Conservation (phyloP, 805 yeast species). For the Metschnikowia kofuensis region DNA sequence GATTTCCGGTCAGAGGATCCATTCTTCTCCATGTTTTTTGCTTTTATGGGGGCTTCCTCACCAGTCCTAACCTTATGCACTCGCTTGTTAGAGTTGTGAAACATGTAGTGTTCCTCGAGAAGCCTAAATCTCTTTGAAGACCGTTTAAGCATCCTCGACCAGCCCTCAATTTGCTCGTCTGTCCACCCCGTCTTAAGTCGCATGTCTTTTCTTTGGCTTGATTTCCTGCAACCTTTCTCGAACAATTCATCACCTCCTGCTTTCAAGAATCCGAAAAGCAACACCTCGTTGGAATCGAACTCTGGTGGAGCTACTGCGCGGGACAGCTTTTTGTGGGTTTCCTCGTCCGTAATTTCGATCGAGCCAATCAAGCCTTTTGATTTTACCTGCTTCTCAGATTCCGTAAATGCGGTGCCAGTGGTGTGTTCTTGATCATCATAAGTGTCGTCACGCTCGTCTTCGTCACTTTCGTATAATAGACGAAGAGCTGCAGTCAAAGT, state of each 20-base stretch:
- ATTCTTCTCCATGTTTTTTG: neutral
- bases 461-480: slow-evolving; percentile 68
- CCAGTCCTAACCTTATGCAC: slow-evolving; percentile 1
- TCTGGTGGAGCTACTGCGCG: slow-evolving; percentile 11
- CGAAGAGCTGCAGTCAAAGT: slow-evolving; percentile 60
- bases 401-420: slow-evolving; percentile 21
- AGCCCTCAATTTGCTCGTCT: slow-evolving; percentile 91
- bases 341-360: slow-evolving; percentile 22
- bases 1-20: neutral
- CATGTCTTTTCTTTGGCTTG: slow-evolving; percentile 50
- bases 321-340: slow-evolving; percentile 9
- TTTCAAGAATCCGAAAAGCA: slow-evolving; percentile 55
- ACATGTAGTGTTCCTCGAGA: slow-evolving; percentile 54
- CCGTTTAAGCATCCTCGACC: slow-evolving; percentile 74
- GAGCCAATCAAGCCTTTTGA: slow-evolving; percentile 23
- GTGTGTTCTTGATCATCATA: slow-evolving; percentile 54
- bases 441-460: slow-evolving; percentile 84
- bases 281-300: slow-evolving; percentile 48
- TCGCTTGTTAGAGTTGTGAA: slow-evolving; percentile 11
- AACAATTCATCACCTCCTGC: slow-evolving; percentile 41
- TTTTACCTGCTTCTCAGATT: slow-evolving; percentile 6
- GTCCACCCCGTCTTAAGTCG: slow-evolving; percentile 62
- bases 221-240: slow-evolving; percentile 47
- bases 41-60: slow-evolving; percentile 11
- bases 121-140: slow-evolving; percentile 60